Conservation (phyloP, 139 green algal species). For the Chlamydomonas asymmetrica region DNA sequence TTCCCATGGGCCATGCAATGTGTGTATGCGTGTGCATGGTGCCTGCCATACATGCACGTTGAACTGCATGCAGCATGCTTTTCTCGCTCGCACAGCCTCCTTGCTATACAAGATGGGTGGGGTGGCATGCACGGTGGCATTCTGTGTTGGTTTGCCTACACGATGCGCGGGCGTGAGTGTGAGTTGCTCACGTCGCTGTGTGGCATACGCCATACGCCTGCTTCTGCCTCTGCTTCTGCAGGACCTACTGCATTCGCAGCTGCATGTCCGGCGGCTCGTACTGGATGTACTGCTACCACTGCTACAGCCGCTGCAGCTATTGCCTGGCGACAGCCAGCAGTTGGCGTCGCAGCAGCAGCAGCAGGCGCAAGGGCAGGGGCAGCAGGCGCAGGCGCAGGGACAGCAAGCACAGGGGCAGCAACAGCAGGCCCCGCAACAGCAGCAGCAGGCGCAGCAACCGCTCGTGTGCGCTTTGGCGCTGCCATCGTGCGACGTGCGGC, state of each 20-base stretch:
- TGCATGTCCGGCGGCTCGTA: constrained; percentile 17
- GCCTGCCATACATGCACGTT: too few relatives aligned
- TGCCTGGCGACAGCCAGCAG: neutral
- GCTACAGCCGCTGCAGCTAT: neutral
- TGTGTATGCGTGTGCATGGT: too few relatives aligned
- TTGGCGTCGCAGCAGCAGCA: neutral
- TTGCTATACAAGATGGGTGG: too few relatives aligned
- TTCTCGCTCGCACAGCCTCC: too few relatives aligned
- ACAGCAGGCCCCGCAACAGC: neutral
- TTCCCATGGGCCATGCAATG: too few relatives aligned
- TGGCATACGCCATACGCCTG: too few relatives aligned
- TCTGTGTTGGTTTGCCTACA: too few relatives aligned
- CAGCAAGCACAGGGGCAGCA: neutral
- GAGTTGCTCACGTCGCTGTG: too few relatives aligned
- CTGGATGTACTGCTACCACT: constrained; percentile 5
- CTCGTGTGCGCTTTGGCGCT: neutral
- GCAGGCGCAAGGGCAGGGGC: neutral
- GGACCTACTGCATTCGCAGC: constrained; percentile 12
- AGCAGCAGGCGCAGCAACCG: neutral
- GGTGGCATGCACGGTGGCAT: too few relatives aligned
- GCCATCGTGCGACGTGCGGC: neutral
- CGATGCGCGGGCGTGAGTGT: too few relatives aligned
- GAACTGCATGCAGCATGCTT: too few relatives aligned
- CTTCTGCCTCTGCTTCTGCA: too few relatives aligned
- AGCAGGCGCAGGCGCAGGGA: neutral